Percentiles rank a stretch among this genome's conserved stretches.
Evolutionary conservation across 106 monocot species (phyloP).

Genomic region (Iris macrosiphon): DNA sequence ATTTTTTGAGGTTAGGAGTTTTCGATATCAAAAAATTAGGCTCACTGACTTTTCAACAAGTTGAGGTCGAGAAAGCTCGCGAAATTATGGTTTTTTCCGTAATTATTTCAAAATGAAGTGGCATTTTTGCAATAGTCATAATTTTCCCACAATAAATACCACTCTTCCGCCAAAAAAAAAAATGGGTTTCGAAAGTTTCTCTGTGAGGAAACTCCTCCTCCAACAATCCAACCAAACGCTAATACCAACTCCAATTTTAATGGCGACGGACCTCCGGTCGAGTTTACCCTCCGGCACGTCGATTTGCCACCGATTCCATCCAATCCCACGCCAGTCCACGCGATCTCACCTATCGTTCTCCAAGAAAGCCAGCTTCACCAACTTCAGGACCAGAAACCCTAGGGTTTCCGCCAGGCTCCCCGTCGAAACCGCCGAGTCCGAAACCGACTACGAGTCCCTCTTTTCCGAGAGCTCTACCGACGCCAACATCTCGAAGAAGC

Average conservation of each 20-base stretch:
- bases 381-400: constrained; percentile 6
- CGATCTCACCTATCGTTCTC: neutral
- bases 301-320: constrained; percentile 1
- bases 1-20: no score
- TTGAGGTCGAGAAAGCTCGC: no score
- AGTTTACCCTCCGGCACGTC: constrained; percentile 24
- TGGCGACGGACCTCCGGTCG: constrained; percentile 47
- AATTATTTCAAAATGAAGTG: neutral
- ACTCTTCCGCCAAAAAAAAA: no score
- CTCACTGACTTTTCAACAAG: no score
- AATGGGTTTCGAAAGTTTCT: no score
- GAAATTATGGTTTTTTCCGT: no score
- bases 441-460: constrained; percentile 38
- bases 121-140: neutral
- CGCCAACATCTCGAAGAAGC: constrained; percentile 9
- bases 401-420: constrained; percentile 25
- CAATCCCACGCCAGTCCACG: neutral
- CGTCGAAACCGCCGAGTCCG: constrained; percentile 21
- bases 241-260: no score
- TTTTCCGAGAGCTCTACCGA: constrained; percentile 28
- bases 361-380: constrained; percentile 6
- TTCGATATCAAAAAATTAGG: no score
- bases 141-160: no score
- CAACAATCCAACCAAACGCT: no score
- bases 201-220: no score